Base-by-base conservation (phyloP, 768 basidiomycete species). In the Dendrothele bispora region DNA sequence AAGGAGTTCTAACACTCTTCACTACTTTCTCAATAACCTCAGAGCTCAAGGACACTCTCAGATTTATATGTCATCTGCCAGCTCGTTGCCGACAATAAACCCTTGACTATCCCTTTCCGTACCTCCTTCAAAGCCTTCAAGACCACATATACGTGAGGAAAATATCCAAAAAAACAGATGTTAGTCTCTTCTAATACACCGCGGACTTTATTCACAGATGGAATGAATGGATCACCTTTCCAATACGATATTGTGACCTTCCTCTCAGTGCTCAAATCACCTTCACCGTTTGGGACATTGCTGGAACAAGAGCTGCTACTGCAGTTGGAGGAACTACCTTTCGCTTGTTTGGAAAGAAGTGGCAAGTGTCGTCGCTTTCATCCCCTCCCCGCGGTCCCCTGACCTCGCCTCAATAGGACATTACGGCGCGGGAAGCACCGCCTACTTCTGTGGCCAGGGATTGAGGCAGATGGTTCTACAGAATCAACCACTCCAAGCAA, bases 211-310 rank as follows among this genome's bases (percentile, higher is more conserved):
- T 47, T 20, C 36, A 46, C 22, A 15, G 34, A 15, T 99, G 95
- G 95, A 98, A 98, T 61, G 93, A 98, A 72, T 89, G 87, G 82
- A 83, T 99, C 32, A 85, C 88, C 0, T 70, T 98, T 10, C 95
- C 95, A 0, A 90, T 97, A 60, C 84, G 86, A 24, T 97, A 95
- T 55, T 92, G 93, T 52, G 94, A 97, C 61, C 73, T 99, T n/a
- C 92, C 93, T 1, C 67, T 92, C 39, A 87, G 73, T 62, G 84
- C 93, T 1, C 94, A 97, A 58, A 77, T 99, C 43, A 87, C 89
- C 0, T 88, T 98, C 59, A 98, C 97, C 0, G 86, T 98, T 6
- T 98, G 93, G 90, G 95, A 98, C 61, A 94, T 94, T 49, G 88
- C 84, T 29, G 88, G 90, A 0, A 86, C 92, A 20, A 79, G 91